Percentiles rank a stretch among this genome's conserved stretches.
Conservation (phyloP, 129 eudicot genomes). For the Helianthus tuberosus region DNA sequence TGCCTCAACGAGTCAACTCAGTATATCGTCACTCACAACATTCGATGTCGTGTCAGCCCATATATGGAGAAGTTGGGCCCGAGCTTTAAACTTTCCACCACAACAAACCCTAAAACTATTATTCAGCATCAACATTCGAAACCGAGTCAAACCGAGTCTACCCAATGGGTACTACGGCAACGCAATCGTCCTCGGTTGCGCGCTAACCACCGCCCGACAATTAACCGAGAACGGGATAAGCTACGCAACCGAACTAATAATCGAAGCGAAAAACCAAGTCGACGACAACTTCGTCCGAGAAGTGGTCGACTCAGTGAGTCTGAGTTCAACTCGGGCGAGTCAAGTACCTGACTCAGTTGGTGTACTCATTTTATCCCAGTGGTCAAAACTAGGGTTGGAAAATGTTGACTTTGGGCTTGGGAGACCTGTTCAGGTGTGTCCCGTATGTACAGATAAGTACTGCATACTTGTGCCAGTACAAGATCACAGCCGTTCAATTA, state of each 20-base stretch:
- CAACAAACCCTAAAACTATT: constrained; percentile 59
- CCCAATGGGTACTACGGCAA: constrained; percentile 72
- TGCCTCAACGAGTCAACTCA: constrained; percentile 33
- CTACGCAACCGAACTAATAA: constrained; percentile 45
- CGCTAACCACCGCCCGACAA: constrained; percentile 43
- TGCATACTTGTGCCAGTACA: constrained; percentile 67
- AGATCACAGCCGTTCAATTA: constrained; percentile 45
- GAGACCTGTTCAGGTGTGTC: constrained; percentile 64
- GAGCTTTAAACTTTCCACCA: constrained; percentile 55
- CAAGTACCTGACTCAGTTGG: constrained; percentile 64
- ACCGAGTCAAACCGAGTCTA: constrained; percentile 67
- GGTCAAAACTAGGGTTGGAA: constrained; percentile 81
- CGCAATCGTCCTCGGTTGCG: constrained; percentile 72
- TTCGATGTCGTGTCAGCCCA: constrained; percentile 81
- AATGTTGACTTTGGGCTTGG: constrained; percentile 78
- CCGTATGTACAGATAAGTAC: constrained; percentile 67
- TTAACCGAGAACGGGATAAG: constrained; percentile 46
- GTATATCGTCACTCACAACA: constrained; percentile 41
- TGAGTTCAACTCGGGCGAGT: constrained; percentile 43
- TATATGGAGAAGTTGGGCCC: constrained; percentile 76
- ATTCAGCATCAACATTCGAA: constrained; percentile 62
- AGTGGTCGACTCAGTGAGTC: constrained; percentile 60
- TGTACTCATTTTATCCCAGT: constrained; percentile 64
- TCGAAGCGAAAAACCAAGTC: constrained; percentile 62
- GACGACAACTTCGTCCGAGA: constrained; percentile 60